Evolutionary conservation across 2,329 filamentous ascomycete genomes (phyloP).

Genomic region (Calycina herbarum): DNA sequence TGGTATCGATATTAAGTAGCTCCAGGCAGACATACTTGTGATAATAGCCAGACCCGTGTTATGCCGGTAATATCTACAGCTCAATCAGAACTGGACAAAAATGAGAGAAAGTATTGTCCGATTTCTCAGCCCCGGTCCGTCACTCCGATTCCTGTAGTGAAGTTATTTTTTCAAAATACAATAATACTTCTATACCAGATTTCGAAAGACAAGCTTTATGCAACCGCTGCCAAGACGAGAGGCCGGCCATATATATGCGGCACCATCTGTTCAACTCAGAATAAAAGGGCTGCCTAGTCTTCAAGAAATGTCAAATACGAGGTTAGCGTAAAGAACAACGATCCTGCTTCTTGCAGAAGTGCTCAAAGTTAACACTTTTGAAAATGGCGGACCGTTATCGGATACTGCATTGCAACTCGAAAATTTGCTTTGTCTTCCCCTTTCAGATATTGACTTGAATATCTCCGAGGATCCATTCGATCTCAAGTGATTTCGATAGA

Average conservation of each 20-base stretch:
- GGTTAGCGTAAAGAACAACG: not conserved
- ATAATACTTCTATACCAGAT: not conserved
- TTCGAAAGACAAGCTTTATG: slow-evolving; percentile 7
- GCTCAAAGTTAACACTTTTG: too few relatives aligned
- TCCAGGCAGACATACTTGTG: slow-evolving; percentile 16
- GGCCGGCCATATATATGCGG: slow-evolving; percentile 7
- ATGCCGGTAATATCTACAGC: slow-evolving; percentile 6
- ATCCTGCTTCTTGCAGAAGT: too few relatives aligned
- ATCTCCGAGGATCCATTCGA: too few relatives aligned
- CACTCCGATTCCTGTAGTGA: slow-evolving; percentile 9
- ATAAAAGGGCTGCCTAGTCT: slow-evolving; percentile 14
- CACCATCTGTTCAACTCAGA: not conserved
- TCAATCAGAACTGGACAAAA: not conserved
- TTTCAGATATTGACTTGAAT: too few relatives aligned
- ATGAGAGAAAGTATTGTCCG: slow-evolving; percentile 3
- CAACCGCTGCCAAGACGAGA: slow-evolving; percentile 11
- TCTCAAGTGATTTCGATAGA: too few relatives aligned
- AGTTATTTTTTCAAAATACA: not conserved
- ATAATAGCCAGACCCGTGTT: slow-evolving; percentile 8
- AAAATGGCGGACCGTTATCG: too few relatives aligned
- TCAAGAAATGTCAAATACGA: slow-evolving; percentile 14
- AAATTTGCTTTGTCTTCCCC: too few relatives aligned
- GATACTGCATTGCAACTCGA: too few relatives aligned
- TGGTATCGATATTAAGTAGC: slow-evolving; percentile 12
- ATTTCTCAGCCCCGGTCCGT: slow-evolving; percentile 8